phyloP scores from a whole-genome alignment of 202 grass and related monocot genomes.

The Carex sylvatica region DNA sequence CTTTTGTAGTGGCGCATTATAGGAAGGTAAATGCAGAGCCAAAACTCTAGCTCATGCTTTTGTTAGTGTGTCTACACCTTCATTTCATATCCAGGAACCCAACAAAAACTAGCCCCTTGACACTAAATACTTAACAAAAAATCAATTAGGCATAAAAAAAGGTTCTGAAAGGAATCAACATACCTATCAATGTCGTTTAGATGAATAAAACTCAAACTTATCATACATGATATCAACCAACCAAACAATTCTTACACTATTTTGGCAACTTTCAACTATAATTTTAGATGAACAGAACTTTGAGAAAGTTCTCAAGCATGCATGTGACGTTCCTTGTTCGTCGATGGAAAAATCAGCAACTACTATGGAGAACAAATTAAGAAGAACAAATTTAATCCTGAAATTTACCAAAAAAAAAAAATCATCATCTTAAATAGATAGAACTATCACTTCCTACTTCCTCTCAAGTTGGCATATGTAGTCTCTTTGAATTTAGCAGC shows the following conservation, averaged over 20 bases:
- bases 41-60: neutral
- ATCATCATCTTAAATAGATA: neutral
- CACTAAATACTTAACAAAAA: neutral
- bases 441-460: too few relatives aligned
- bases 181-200: slow-evolving; percentile 49
- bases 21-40: neutral
- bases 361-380: slow-evolving; percentile 10
- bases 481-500: too few relatives aligned
- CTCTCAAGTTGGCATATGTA: too few relatives aligned
- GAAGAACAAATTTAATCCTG: slow-evolving; percentile 12
- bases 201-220: neutral
- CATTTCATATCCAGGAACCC: neutral
- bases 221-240: slow-evolving; percentile 9
- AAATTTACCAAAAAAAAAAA: neutral
- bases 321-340: slow-evolving; percentile 9
- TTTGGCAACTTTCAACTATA: neutral
- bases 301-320: slow-evolving; percentile 20
- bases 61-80: neutral
- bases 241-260: neutral
- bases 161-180: slow-evolving; percentile 33
- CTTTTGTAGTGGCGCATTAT: neutral
- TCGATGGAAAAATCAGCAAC: neutral
- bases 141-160: slow-evolving; percentile 9
- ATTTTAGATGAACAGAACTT: slow-evolving; percentile 11
- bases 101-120: neutral